Conservation (phyloP, 1,284 basidiomycete species). For the Trichosporon asahii region DNA sequence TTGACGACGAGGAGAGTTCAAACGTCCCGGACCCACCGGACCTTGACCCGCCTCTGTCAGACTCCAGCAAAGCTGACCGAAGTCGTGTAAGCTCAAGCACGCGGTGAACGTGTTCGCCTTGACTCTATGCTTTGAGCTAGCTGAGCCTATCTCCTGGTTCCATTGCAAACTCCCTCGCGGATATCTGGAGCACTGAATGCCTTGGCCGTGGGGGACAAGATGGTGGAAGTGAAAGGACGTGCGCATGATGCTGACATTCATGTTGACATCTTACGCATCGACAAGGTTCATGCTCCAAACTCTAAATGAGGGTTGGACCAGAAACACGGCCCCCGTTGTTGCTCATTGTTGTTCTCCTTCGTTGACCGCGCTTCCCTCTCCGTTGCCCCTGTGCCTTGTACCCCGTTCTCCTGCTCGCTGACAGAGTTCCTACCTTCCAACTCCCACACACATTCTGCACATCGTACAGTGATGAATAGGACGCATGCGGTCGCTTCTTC, state of each 20-base stretch:
- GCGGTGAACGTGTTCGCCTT: not conserved
- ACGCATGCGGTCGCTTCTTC: not conserved
- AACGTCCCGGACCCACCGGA: not conserved
- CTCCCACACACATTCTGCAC: too few relatives aligned
- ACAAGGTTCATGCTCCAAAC: not conserved
- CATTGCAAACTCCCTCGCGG: not conserved
- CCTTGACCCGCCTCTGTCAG: too few relatives aligned
- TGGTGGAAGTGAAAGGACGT: not conserved
- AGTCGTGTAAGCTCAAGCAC: not conserved
- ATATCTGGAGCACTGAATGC: not conserved
- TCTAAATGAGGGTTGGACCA: slow-evolving; percentile 3
- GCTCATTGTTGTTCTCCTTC: not conserved
- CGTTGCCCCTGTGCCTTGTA: too few relatives aligned
- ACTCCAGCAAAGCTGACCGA: not conserved
- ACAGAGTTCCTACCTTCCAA: too few relatives aligned
- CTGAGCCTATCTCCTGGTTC: not conserved
- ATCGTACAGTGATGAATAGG: not conserved
- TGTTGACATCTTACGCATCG: not conserved
- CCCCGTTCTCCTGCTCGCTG: not conserved
- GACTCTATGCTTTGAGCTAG: not conserved
- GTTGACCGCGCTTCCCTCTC: too few relatives aligned
- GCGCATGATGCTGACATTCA: not conserved
- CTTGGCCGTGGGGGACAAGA: not conserved
- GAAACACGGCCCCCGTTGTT: not conserved
- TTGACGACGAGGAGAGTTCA: not conserved